Evolutionary conservation across 257 asterid species (phyloP).

Genomic region (Echites panduratus): DNA sequence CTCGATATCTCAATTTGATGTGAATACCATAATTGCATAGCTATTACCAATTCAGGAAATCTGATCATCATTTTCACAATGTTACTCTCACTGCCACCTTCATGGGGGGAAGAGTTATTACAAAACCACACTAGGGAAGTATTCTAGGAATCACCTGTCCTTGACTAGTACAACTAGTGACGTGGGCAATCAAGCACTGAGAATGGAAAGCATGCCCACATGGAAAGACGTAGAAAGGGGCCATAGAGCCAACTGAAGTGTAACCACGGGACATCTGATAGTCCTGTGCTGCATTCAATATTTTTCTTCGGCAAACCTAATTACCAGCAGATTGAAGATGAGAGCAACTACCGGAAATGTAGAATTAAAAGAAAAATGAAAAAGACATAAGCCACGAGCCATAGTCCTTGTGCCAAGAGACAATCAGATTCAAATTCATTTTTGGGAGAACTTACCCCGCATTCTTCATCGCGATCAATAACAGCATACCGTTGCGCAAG

Average conservation of each 20-base stretch:
- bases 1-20: not conserved
- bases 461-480: slow-evolving; percentile 79
- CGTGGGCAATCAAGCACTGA: slow-evolving; percentile 87
- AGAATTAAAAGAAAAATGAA: not conserved
- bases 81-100: not conserved
- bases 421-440: not conserved
- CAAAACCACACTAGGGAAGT: not conserved
- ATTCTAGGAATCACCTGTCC: slow-evolving; percentile 54
- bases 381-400: not conserved
- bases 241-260: slow-evolving; percentile 78
- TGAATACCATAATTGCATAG: not conserved
- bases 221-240: slow-evolving; percentile 96
- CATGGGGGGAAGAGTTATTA: not conserved
- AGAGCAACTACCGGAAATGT: slow-evolving; percentile 5
- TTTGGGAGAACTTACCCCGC: slow-evolving; percentile 71
- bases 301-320: slow-evolving; percentile 81
- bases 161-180: slow-evolving; percentile 77
- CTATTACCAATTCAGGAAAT: not conserved
- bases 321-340: slow-evolving; percentile 16
- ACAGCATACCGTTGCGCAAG: slow-evolving; percentile 89
- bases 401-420: not conserved
- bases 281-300: slow-evolving; percentile 60
- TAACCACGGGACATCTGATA: slow-evolving; percentile 62
- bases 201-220: slow-evolving; percentile 96
- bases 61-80: not conserved